Evolutionary conservation across 192 early-diverging fungal species (phyloP), one percentile per base, ranked within the genome.

Genomic region (Backusella macrospora): DNA sequence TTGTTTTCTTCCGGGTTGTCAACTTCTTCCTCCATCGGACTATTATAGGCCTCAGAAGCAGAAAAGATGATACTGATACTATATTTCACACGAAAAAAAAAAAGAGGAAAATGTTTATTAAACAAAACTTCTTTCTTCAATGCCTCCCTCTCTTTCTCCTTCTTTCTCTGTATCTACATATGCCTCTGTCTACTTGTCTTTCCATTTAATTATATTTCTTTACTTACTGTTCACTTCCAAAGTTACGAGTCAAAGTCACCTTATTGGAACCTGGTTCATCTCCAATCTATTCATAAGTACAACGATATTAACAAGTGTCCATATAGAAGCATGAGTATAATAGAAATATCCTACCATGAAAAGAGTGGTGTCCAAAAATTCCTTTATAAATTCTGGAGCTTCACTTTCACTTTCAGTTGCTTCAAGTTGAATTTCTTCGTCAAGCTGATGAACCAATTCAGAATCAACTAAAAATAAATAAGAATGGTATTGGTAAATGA

Each of bases 51-150:
- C 42, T 94, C 91, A 70, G 92, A 92, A 45, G 93, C 91, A 46
- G 90, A 90, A 83, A 98, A 96, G 14, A 87, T 75, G 48, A 94
- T 86, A n/a, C 90, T 90, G 80, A 98, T 95, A 44, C 86, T 92
- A 79, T 37, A 21, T 55, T n/a, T 37, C 39, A 1, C 39, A 37
- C 0, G 6, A 52, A 18, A 6, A 18, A 18, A 18, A 52, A 18
- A 12, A 8, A 52, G 7, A 52, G n/a, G 3, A 52, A 52, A 18
- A n/a, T 2, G 18, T 52, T 52, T 52, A 52, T 9, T 21, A 52
- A 52, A 7, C 3, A 52, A 6, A 8, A 1, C 8, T 52, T 8
- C 2, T n/a, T 2, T 18, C 18, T 47, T 44, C n/a, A 59, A 38
- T 18, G 10, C 26, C 10, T 47, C 16, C 0, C 46, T 16, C 9